Evolutionary conservation across 768 basidiomycete genomes (phyloP).

Genomic region (Megacollybia marginata): DNA sequence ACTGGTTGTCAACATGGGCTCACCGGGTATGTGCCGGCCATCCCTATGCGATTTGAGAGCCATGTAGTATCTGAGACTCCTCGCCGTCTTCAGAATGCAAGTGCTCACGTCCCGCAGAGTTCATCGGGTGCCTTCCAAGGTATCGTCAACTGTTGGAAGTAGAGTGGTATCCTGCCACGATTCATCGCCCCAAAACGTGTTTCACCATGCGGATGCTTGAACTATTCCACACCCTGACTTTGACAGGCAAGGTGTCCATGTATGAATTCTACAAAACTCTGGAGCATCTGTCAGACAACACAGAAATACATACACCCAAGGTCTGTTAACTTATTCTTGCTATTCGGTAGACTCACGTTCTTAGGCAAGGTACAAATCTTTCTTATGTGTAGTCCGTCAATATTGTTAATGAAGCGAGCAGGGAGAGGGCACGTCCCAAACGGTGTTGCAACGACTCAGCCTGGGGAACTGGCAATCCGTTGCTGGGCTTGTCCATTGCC

Average conservation of each 20-base stretch:
- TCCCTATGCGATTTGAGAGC: too few species aligned
- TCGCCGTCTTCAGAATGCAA: too few species aligned
- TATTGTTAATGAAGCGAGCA: conserved; percentile 5
- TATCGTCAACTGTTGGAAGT: too few species aligned
- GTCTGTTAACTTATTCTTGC: not conserved
- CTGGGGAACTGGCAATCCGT: too few species aligned
- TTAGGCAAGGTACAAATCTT: not conserved
- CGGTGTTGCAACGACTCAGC: too few species aligned
- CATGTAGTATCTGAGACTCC: too few species aligned
- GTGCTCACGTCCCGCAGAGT: too few species aligned
- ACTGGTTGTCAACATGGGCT: too few species aligned
- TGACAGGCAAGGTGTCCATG: not conserved
- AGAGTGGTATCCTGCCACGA: conserved; percentile 4
- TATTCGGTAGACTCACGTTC: not conserved
- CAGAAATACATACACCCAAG: not conserved
- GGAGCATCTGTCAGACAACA: conserved; percentile 1
- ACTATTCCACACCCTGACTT: not conserved
- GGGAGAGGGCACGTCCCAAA: too few species aligned
- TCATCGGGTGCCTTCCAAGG: too few species aligned
- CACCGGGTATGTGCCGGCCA: too few species aligned
- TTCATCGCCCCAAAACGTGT: not conserved
- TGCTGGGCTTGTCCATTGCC: too few species aligned
- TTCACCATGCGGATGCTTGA: not conserved
- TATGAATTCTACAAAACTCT: conserved; percentile 1
- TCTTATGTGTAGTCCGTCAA: not conserved